Evolutionary conservation across 345 rosid genomes (phyloP).

Genomic region (Eucalyptus brandiana): DNA sequence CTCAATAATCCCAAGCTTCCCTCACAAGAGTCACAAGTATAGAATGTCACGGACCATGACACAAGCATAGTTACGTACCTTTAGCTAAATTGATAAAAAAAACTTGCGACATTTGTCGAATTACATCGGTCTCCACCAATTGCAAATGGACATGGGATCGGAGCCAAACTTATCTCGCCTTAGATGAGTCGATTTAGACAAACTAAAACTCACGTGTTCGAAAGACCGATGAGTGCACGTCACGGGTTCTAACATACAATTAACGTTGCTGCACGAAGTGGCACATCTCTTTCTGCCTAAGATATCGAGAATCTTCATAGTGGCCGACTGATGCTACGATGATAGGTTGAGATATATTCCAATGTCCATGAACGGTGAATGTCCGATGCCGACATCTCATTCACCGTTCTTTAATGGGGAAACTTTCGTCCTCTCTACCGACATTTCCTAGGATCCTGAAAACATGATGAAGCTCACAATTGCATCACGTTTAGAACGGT

Average conservation of each 20-base stretch:
- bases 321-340: not conserved
- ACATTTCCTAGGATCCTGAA: not conserved
- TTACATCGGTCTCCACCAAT: not conserved
- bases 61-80: not conserved
- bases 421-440: not conserved
- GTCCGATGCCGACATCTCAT: not conserved
- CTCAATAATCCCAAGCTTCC: accelerated
- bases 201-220: not conserved
- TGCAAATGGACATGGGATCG: not conserved
- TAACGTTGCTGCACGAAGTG: not conserved
- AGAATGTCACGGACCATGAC: no score
- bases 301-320: not conserved
- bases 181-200: not conserved
- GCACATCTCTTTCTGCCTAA: not conserved
- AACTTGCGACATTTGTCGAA: not conserved
- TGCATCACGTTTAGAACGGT: not conserved
- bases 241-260: not conserved
- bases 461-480: not conserved
- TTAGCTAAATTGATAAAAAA: not conserved
- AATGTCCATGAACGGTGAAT: not conserved
- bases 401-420: not conserved
- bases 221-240: not conserved
- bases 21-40: no score
- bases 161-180: not conserved
- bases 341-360: not conserved